Evolutionary conservation across 345 rosid species (phyloP).

Genomic region (Moricandia arvensis): DNA sequence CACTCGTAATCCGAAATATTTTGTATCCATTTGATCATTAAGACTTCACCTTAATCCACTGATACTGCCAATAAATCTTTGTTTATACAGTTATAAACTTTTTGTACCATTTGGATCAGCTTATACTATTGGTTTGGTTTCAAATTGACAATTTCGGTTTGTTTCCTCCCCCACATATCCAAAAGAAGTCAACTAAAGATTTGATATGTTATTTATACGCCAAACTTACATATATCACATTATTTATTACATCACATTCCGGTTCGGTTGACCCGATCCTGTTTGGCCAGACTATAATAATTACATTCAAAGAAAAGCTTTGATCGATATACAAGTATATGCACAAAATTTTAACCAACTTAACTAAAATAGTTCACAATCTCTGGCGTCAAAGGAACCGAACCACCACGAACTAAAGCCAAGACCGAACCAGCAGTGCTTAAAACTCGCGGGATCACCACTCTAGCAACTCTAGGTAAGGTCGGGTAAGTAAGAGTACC

Average conservation of each 20-base stretch:
- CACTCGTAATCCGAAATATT: too few species aligned
- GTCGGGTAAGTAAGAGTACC: slow-evolving; percentile 73
- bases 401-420: slow-evolving; percentile 8
- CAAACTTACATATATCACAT: not conserved
- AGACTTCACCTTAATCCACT: too few species aligned
- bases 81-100: not conserved
- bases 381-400: slow-evolving; percentile 6
- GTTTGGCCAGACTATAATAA: not conserved
- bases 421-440: slow-evolving; percentile 16
- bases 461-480: slow-evolving; percentile 51
- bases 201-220: not conserved
- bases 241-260: not conserved
- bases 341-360: slow-evolving; percentile 1
- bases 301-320: not conserved
- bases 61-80: not conserved
- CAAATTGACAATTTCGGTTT: not conserved
- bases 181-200: not conserved
- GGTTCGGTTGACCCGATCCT: not conserved
- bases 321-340: not conserved
- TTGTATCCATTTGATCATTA: too few species aligned
- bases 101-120: not conserved
- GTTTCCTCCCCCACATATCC: not conserved
- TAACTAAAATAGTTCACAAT: slow-evolving; percentile 16
- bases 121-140: not conserved
- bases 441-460: slow-evolving; percentile 35